Evolutionary conservation across 495 filamentous ascomycete genomes (phyloP), one percentile per base, ranked within the genome.

Genomic region (Podospora pseudoanserina): DNA sequence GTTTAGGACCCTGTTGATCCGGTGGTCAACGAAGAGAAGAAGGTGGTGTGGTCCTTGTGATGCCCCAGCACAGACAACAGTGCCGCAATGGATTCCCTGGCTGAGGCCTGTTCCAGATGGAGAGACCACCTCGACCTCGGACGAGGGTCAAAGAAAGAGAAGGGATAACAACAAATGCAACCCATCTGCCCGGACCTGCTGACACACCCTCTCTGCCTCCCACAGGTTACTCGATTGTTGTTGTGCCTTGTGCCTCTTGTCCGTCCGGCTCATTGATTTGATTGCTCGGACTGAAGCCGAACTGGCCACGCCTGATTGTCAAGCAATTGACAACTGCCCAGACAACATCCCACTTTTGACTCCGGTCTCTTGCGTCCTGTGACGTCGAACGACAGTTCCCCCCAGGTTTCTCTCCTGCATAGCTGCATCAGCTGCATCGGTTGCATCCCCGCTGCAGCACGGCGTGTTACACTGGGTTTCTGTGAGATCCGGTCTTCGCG

Each of bases 301-400:
- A 23, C 23, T 49, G 7, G 2, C 39, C 39, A 49, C 9, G 39
- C 15, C 39, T 49, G 39, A 49, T 58, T 58, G 59, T 19, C 61
- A 44, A 39, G 34, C 34, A 44, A 19, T 63, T 32, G 27, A 32
- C 18, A 32, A 28, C 11, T 34, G 61, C 26, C 59, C 26, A 18
- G 59, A 18, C n/a, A 61, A 2, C 23, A 30, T 30, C 16, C 16
- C 23, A 61, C 56, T 61, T 61, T 54, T 60, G 60, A 59, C 34
- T 28, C 60, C 65, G 60, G 30, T 57, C 39, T 32, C 56, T 60
- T 58, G 63, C 64, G 53, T 39, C 32, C 59, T 55, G 71, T 73
- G 71, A 73, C 73, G 71, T 73, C 73, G 71, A 56, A 64, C 66
- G 34, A 70, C 67, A 70, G 67, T 23, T 2, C 1, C 63, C 60